phyloP scores from a whole-genome alignment of 805 yeast genomes.

The Zygotorulaspora sp. region DNA sequence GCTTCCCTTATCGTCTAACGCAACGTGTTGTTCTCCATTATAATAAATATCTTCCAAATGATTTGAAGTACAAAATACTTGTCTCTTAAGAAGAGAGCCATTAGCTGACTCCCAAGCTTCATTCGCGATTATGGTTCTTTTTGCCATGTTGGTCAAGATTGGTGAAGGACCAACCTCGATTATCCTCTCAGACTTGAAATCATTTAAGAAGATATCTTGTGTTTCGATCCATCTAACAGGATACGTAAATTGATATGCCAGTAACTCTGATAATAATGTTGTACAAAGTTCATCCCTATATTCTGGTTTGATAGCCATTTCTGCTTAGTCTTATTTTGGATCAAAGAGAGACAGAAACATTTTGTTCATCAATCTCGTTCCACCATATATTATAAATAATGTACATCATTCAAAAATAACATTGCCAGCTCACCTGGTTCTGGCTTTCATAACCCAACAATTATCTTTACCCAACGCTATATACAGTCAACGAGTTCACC shows the following conservation, averaged over 20 bases:
- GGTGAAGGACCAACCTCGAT: slow-evolving; percentile 93
- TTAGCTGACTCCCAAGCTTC: slow-evolving; percentile 80
- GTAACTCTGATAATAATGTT: slow-evolving; percentile 73
- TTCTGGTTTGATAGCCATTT: slow-evolving; percentile 47
- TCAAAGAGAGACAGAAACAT: no score
- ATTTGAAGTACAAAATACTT: slow-evolving; percentile 76
- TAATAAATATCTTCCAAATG: slow-evolving; percentile 83
- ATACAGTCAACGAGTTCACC: no score
- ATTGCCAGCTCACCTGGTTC: no score
- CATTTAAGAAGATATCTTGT: slow-evolving; percentile 79
- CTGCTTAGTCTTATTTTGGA: neutral
- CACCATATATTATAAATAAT: no score
- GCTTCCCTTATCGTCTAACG: slow-evolving; percentile 22
- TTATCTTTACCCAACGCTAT: no score
- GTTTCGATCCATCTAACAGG: slow-evolving; percentile 95
- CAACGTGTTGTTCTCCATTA: slow-evolving; percentile 45
- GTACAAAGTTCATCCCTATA: slow-evolving; percentile 84
- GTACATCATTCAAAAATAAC: no score
- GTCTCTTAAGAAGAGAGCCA: slow-evolving; percentile 55
- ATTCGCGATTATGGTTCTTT: slow-evolving; percentile 77
- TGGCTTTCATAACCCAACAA: no score
- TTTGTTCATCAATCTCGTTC: no score
- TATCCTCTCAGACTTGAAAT: slow-evolving; percentile 76
- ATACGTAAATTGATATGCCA: slow-evolving; percentile 89
- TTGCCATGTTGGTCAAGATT: slow-evolving; percentile 86